These are phyloP conservation scores for Thermomyces lanuginosus DNA, from an alignment of 2,329 filamentous ascomycete genomes.

Conservation along the genomic window DNA sequence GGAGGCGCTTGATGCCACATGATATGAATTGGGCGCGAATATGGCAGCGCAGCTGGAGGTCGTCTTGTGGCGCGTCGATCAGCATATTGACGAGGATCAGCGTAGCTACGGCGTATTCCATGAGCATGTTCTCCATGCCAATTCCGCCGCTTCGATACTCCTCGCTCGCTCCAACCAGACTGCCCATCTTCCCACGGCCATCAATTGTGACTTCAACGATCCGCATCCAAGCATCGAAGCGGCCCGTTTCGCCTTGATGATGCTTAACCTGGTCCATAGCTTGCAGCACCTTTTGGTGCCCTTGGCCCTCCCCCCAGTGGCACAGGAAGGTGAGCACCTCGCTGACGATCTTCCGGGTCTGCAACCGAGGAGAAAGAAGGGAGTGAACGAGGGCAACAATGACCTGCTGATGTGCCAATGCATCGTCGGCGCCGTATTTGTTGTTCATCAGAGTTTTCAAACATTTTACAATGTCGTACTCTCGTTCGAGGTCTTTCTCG, in stretches of 20 bases:
- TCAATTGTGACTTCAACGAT: conserved; percentile 94
- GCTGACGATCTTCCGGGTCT: conserved; percentile 84
- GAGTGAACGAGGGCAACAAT: conserved; percentile 75
- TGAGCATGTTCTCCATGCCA: conserved; percentile 94
- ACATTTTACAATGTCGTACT: conserved; percentile 97
- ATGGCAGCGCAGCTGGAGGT: conserved; percentile 81
- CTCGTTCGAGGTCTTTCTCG: conserved; percentile 72
- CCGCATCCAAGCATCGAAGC: conserved; percentile 97
- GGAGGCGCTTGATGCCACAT: conserved; percentile 83
- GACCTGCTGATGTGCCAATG: conserved; percentile 74
- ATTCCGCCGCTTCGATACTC: conserved; percentile 91
- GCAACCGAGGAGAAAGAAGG: conserved; percentile 72
- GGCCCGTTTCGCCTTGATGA: conserved; percentile 76
- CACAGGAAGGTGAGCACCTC: conserved; percentile 93
- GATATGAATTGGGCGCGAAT: conserved; percentile 91
- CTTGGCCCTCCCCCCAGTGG: conserved; percentile 78
- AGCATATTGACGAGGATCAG: conserved; percentile 94
- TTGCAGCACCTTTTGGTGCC: conserved; percentile 84
- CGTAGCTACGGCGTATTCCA: conserved; percentile 96
- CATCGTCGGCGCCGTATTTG: conserved; percentile 96
- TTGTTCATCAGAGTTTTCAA: conserved; percentile 98
- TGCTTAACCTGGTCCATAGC: conserved; percentile 83
- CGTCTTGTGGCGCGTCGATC: conserved; percentile 74
- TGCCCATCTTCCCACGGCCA: conserved; percentile 96
- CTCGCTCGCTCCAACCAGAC: conserved; percentile 87